A percentile compares a stretch with the other conserved stretches of the same genome.
phyloP scores from a whole-genome alignment of 2,329 filamentous ascomycete genomes.

The Leptosphaerulina australis region DNA sequence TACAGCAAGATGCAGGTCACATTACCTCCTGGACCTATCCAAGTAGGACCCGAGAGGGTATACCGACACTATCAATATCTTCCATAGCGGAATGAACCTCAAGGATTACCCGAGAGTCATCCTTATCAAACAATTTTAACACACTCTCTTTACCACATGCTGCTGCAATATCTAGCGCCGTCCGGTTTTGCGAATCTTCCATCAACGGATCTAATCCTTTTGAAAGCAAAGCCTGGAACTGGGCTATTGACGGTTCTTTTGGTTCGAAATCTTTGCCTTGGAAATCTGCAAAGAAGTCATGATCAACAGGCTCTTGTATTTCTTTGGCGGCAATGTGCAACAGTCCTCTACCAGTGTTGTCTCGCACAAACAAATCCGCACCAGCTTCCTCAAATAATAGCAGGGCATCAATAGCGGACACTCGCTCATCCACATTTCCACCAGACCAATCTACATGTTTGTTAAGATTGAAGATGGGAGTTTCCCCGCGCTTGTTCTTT shows the following conservation, averaged over 20 bases:
- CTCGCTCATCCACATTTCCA: neutral
- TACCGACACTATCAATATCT: no score
- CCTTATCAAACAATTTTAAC: constrained; percentile 22
- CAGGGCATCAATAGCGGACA: neutral
- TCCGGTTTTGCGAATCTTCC: constrained; percentile 20
- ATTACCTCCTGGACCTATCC: no score
- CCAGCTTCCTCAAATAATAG: neutral
- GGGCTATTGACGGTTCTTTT: neutral
- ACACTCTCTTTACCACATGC: constrained; percentile 17
- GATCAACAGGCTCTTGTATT: neutral
- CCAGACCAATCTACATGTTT: neutral
- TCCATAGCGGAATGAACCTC: no score
- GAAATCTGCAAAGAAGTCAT: neutral
- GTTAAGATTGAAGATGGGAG: constrained; percentile 21
- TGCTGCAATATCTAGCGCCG: constrained; percentile 26
- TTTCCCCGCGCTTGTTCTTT: constrained; percentile 20
- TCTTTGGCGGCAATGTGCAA: constrained; percentile 14
- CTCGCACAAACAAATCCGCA: neutral
- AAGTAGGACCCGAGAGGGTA: no score
- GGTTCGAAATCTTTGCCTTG: neutral
- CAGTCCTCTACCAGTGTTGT: neutral
- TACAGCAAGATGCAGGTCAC: no score
- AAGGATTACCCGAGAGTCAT: no score
- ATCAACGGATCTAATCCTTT: constrained; percentile 19
- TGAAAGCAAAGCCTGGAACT: constrained; percentile 20